These are phyloP conservation scores for Cryptococcus amylolentus DNA, from an alignment of 1,284 basidiomycete species.

Conservation along the genomic window DNA sequence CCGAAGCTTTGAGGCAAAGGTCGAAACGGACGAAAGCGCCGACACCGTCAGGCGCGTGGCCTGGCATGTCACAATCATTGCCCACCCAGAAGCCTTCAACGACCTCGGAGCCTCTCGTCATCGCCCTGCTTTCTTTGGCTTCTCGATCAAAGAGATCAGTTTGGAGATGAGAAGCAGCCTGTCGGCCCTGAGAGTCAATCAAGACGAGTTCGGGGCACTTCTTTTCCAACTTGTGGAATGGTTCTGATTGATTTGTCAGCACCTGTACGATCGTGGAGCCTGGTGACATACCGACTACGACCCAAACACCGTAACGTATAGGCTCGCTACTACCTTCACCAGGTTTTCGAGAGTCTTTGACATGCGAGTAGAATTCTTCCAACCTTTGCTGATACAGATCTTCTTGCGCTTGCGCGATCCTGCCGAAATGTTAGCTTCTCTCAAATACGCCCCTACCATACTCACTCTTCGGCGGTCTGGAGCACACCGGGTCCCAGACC, in stretches of 20 bases:
- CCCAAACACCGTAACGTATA: constrained; percentile 78
- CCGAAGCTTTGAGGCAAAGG: constrained; percentile 46
- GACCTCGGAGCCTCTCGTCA: constrained; percentile 78
- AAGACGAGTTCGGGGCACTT: constrained; percentile 55
- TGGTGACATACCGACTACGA: constrained; percentile 62
- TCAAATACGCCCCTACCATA: constrained; percentile 1
- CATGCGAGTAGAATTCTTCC: constrained; percentile 38
- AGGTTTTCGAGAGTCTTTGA: constrained; percentile 9
- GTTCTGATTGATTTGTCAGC: constrained; percentile 45
- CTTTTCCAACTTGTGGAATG: constrained; percentile 56
- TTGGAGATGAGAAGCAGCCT: constrained; percentile 43
- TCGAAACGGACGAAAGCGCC: constrained; percentile 37
- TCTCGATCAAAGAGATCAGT: constrained; percentile 54
- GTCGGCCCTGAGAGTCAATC: constrained; percentile 52
- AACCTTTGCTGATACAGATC: constrained; percentile 40
- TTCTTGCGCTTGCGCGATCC: constrained; percentile 46
- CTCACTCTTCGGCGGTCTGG: constrained; percentile 53
- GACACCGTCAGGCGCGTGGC: constrained; percentile 36
- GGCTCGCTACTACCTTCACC: constrained; percentile 49
- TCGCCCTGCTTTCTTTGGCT: constrained; percentile 34
- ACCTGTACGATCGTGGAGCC: neutral
- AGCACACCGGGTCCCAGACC: constrained; percentile 47
- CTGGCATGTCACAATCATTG: constrained; percentile 49
- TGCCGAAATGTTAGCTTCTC: constrained; percentile 4
- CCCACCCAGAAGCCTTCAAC: constrained; percentile 57